Base-by-base conservation (phyloP, 2,329 filamentous ascomycete genomes). In the Xylaria sp. region DNA sequence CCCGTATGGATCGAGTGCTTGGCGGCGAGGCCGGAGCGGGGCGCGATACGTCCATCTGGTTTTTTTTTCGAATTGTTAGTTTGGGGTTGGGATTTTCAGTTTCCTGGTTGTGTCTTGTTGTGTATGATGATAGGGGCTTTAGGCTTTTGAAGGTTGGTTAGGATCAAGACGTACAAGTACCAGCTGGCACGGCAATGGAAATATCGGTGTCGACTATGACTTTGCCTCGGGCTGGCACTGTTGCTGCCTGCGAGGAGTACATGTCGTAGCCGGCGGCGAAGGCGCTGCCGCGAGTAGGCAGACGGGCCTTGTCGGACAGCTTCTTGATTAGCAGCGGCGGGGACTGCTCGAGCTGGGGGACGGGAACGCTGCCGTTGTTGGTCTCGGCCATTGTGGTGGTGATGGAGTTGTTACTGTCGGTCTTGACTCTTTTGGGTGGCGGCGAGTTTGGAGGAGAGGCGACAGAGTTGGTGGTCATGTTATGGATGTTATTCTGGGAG, bases 1-100 rank as follows among this genome's bases (percentile, higher is more conserved):
- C 97, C 94, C 0, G 93, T 96, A 81, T 98, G 94, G 79, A 99
- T 98, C 82, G 94, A 96, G 84, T 98, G 90, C 84, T 99, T 99
- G 69, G 90, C 86, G 2, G 95, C 95, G 42, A 97, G 90, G 57
- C 94, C 94, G n/a, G 93, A 96, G 72, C 94, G 92, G 10, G 94
- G 94, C 2, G 94, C 94, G 64, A 97, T 90, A 66, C 94, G 91
- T 73, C 95, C 95, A 79, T 98, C 93, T 95, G 71, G n/a, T n/a
- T 65, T 40, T 53, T 68, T 95, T 71, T 65, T 53, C 60, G 53
- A 63, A 48, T 12, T 40, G 25, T 60, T 50, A 69, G 61, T 42
- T 50, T 21, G 3, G 27, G 35, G 50, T 13, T 51, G 3, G 1
- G 18, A 5, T 12, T 27, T 23, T 8, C 16, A 1, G 44, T 50